Evolutionary conservation across 306 rosid genomes (phyloP).

Genomic region (Canavalia ensiformis): DNA sequence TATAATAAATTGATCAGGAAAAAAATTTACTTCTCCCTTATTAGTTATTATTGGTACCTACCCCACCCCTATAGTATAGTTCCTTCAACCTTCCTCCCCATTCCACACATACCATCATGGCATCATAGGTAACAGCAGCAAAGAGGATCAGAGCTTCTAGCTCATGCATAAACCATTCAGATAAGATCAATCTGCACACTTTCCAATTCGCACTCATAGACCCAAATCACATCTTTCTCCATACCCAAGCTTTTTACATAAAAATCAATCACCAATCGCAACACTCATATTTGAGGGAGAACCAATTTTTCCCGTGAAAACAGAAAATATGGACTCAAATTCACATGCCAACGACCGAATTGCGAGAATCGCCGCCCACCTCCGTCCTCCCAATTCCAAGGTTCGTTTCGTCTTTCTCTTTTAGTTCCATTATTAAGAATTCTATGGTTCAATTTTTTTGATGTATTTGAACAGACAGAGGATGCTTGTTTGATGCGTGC

Average conservation of each 20-base stretch:
- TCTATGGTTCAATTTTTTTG: neutral
- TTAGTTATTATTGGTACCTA: too few relatives aligned
- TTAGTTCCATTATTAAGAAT: slow-evolving; percentile 6
- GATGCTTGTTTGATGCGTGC: slow-evolving; percentile 53
- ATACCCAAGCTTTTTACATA: slow-evolving; percentile 1
- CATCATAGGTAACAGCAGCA: neutral
- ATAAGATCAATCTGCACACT: slow-evolving; percentile 52
- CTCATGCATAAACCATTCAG: neutral
- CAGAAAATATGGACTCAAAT: slow-evolving; percentile 47
- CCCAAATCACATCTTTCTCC: slow-evolving; percentile 43
- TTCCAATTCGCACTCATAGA: slow-evolving; percentile 42
- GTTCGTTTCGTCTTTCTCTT: slow-evolving; percentile 47
- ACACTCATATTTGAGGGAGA: neutral
- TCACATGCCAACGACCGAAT: slow-evolving; percentile 64
- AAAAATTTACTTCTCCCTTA: too few relatives aligned
- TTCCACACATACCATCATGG: too few relatives aligned
- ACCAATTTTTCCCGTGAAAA: neutral
- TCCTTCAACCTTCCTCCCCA: too few relatives aligned
- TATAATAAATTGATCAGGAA: too few relatives aligned
- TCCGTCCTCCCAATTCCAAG: slow-evolving; percentile 64
- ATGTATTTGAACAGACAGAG: slow-evolving; percentile 57
- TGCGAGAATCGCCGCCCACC: slow-evolving; percentile 72
- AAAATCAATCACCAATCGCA: neutral
- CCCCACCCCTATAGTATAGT: too few relatives aligned
- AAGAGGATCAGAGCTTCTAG: neutral